These are phyloP conservation scores for Phytophthora macrochlamydospora DNA, from an alignment of 352 stramenopile species.

Conservation along the genomic window DNA sequence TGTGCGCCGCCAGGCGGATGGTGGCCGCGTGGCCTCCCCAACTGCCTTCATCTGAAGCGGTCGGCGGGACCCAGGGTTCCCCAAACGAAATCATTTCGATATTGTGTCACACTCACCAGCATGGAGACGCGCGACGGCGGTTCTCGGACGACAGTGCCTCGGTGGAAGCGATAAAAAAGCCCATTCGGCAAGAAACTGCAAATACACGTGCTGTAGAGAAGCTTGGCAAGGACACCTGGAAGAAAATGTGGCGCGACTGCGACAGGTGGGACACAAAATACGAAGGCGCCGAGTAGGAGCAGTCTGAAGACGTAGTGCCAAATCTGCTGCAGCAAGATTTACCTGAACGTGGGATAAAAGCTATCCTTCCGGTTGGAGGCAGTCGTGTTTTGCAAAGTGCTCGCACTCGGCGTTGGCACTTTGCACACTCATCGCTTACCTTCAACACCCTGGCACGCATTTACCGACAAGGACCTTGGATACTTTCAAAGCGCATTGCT, in stretches of 20 bases:
- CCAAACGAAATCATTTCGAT: background rate
- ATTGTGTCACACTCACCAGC: background rate
- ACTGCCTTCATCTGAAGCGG: background rate
- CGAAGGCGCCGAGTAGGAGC: background rate
- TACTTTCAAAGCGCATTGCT: background rate
- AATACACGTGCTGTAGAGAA: background rate
- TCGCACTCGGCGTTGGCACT: background rate
- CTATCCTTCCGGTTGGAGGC: conserved; percentile 6
- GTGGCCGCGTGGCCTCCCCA: too few relatives aligned
- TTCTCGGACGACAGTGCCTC: background rate
- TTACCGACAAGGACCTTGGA: background rate
- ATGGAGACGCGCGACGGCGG: background rate
- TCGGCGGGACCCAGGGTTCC: background rate
- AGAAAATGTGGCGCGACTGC: background rate
- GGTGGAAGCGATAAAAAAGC: background rate
- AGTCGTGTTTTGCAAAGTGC: conserved; percentile 4
- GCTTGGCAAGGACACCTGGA: background rate
- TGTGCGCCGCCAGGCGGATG: too few relatives aligned
- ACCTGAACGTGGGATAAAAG: conserved; percentile 9
- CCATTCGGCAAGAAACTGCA: background rate
- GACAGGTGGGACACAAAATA: conserved; percentile 2
- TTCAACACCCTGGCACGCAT: background rate
- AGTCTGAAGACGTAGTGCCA: conserved; percentile 5
- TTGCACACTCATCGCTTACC: background rate
- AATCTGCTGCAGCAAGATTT: conserved; percentile 7